Conservation (phyloP, 2,329 filamentous ascomycete species). For the Aspergillus jensenii region DNA sequence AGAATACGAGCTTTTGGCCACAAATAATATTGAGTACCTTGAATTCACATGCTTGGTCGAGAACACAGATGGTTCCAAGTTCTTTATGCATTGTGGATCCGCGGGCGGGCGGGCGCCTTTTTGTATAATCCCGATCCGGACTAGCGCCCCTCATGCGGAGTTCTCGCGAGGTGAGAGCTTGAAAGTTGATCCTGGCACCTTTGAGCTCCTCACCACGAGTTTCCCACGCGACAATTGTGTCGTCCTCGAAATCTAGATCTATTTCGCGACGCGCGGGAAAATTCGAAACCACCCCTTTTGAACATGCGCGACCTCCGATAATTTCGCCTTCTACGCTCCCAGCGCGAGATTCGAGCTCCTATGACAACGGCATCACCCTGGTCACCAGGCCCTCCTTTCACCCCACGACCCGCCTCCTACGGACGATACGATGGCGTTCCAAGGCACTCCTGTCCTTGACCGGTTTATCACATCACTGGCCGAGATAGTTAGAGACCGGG, state of each 20-base stretch:
- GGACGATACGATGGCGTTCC: conserved; percentile 20
- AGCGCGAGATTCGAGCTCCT: neutral
- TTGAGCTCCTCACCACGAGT: neutral
- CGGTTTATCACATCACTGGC: conserved; percentile 68
- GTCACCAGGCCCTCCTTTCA: neutral
- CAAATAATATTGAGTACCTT: no score
- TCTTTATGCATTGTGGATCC: neutral
- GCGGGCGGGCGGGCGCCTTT: neutral
- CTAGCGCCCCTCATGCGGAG: conserved; percentile 11
- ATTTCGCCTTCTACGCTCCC: neutral
- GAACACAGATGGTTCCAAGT: neutral
- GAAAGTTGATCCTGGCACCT: neutral
- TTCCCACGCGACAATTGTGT: neutral
- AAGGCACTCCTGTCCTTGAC: conserved; percentile 61
- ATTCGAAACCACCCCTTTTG: neutral
- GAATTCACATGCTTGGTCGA: no score
- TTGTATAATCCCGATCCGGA: neutral
- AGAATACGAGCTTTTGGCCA: no score
- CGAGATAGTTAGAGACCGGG: conserved; percentile 59
- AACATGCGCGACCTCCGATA: neutral
- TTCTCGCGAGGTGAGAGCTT: neutral
- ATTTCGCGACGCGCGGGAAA: neutral
- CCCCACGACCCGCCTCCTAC: neutral
- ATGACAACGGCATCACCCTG: neutral
- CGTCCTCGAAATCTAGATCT: neutral